Evolutionary conservation across 2,329 filamentous ascomycete species (phyloP).

Genomic region (Diaporthe velutina): DNA sequence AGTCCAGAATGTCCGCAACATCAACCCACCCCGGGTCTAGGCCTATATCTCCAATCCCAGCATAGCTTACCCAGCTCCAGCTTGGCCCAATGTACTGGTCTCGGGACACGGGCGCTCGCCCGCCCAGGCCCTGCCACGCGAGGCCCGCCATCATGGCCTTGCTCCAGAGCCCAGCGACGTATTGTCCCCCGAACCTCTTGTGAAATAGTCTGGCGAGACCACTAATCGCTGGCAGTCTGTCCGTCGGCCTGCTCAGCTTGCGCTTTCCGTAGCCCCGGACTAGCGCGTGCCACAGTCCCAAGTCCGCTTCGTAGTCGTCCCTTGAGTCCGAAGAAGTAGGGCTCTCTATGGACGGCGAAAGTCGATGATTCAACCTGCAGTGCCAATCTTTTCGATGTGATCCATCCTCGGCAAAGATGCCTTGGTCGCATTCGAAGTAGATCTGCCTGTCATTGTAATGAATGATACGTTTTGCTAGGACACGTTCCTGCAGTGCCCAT

Average conservation of each 20-base stretch:
- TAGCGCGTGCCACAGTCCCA: not conserved
- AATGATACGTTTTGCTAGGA: conserved; percentile 21
- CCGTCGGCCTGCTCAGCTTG: conserved; percentile 36
- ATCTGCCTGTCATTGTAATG: conserved; percentile 31
- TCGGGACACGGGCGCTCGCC: not conserved
- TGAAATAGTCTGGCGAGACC: conserved; percentile 39
- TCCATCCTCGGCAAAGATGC: conserved; percentile 36
- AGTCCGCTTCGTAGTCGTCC: not conserved
- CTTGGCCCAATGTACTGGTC: conserved; percentile 40
- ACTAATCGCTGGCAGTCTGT: conserved; percentile 41
- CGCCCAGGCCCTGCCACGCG: conserved; percentile 37
- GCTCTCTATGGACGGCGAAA: not conserved
- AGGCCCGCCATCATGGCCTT: conserved; percentile 36
- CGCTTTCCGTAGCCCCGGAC: conserved; percentile 35
- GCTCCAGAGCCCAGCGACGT: conserved; percentile 42
- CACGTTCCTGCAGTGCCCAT: conserved; percentile 31
- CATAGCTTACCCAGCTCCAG: conserved; percentile 43
- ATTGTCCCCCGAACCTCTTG: conserved; percentile 30
- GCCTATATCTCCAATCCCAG: conserved; percentile 19
- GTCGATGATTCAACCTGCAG: not conserved
- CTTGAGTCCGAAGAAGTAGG: too few species aligned
- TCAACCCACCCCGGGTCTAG: not conserved
- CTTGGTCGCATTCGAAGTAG: conserved; percentile 35
- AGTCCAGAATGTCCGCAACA: conserved; percentile 35
- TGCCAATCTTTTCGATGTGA: not conserved